Base-by-base conservation (phyloP, 257 asterid genomes). In the Nicotiana sylvestris region DNA sequence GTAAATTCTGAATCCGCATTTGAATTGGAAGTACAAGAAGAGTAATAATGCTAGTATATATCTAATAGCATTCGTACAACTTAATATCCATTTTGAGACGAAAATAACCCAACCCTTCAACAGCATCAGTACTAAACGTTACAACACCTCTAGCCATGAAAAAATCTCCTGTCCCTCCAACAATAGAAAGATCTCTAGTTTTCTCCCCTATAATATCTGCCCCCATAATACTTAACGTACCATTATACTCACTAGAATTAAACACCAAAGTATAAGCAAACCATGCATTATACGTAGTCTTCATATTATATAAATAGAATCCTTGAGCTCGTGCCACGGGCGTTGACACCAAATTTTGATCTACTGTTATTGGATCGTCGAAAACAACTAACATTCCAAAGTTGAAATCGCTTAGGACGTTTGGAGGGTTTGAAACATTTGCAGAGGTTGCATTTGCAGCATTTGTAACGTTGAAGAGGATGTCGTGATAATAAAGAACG, bases 81-180 rank as follows among this genome's bases (percentile, higher is more conserved):
- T 92, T 92, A 60, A 90, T 92, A 80, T 92, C 94, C 97, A 92
- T 89, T 58, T 86, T 85, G 58, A 92, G 86, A n/a, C 96, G 89
- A 87, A 92, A 92, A 83, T 90, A 92, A 37, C 25, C 86, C 4
- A 74, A 83, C 2, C 93, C 97, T 66, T 91, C 86, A 35, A 27
- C 49, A 0, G 69, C 88, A 78, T 91, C 92, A 0, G 97, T 92
- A 21, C 53, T 35, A 35, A 89, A 82, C 1, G 94, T 92, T 4
- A 83, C 91, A 56, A 91, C 81, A 35, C 94, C 94, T 77, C 93
- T 87, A 2, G 93, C 85, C 97, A 92, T 92, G 88, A 92, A 91
- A 82, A 92, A 92, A 30, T 92, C 92, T 0, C 92, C 97, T 0
- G 97, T 92, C 32, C 97, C 94, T 29, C 93, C 97, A 0, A 90